A percentile compares a stretch with the other conserved stretches of the same genome.
These are phyloP conservation scores for Cyclotella atomus DNA, from an alignment of 108 stramenopile species.

Conservation along the genomic window DNA sequence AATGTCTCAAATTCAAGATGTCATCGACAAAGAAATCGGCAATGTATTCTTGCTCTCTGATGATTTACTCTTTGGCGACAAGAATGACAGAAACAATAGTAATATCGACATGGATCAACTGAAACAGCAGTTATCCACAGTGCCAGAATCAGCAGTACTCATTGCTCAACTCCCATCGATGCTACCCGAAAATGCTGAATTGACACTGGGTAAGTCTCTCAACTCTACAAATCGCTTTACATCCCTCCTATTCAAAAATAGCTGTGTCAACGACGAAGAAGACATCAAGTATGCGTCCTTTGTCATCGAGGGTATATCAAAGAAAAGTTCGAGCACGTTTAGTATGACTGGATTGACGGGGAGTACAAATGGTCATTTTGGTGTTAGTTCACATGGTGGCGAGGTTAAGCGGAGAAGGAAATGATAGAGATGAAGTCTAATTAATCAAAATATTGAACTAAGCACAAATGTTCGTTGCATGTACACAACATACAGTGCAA, in stretches of 20 bases:
- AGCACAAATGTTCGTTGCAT: background rate
- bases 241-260: slow-evolving; percentile 46
- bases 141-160: slow-evolving; percentile 44
- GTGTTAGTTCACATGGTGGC: slow-evolving; percentile 51
- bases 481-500: background rate
- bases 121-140: slow-evolving; percentile 14
- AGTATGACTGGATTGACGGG: slow-evolving; percentile 77
- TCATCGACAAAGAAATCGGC: slow-evolving; percentile 28
- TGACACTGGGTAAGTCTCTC: slow-evolving; percentile 35
- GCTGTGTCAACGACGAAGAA: slow-evolving; percentile 64
- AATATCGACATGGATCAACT: slow-evolving; percentile 10
- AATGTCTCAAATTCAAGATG: slow-evolving; percentile 34
- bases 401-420: slow-evolving; percentile 52
- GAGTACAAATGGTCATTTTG: slow-evolving; percentile 75
- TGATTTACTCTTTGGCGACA: background rate
- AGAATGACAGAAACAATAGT: background rate
- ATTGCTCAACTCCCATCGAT: slow-evolving; percentile 58
- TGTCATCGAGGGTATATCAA: slow-evolving; percentile 58
- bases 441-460: no score
- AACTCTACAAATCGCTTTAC: slow-evolving; percentile 29
- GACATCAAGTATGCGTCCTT: slow-evolving; percentile 65
- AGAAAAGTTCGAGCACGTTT: slow-evolving; percentile 62
- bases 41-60: slow-evolving; percentile 46
- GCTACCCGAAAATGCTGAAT: slow-evolving; percentile 57
- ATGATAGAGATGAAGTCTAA: background rate